Percentiles rank a stretch among this genome's conserved stretches.
phyloP scores from a whole-genome alignment of 2,329 filamentous ascomycete species.

The Chaetomiaceae sp. region DNA sequence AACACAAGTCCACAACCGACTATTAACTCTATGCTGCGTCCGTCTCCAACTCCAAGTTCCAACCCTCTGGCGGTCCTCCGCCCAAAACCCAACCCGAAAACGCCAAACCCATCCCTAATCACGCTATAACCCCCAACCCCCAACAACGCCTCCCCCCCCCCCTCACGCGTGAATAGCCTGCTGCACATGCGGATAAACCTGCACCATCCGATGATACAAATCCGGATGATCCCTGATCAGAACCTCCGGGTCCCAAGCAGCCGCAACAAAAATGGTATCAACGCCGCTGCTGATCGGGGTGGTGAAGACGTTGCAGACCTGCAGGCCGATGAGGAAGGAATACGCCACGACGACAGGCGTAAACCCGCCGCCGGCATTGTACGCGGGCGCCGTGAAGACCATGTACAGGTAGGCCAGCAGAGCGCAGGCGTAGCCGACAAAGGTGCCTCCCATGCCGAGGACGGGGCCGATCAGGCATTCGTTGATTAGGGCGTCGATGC shows the following conservation, averaged over 20 bases:
- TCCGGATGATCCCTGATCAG: slow-evolving; percentile 77
- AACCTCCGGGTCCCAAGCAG: slow-evolving; percentile 64
- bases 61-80: no score
- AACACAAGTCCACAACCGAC: no score
- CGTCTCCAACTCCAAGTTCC: no score
- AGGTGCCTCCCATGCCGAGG: slow-evolving; percentile 71
- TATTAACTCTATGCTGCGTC: no score
- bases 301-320: slow-evolving; percentile 85
- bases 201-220: slow-evolving; percentile 72
- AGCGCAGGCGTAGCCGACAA: slow-evolving; percentile 77
- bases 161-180: slow-evolving; percentile 63
- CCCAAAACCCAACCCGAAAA: no score
- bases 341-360: slow-evolving; percentile 79
- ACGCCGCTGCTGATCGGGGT: slow-evolving; percentile 84
- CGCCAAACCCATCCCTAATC: background rate
- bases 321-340: slow-evolving; percentile 82
- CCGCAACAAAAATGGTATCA: slow-evolving; percentile 84
- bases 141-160: background rate
- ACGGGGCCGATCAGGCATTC: slow-evolving; percentile 77
- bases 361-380: slow-evolving; percentile 64
- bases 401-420: slow-evolving; percentile 85
- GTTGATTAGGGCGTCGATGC: slow-evolving; percentile 84
- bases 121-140: background rate
- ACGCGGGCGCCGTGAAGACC: slow-evolving; percentile 70
- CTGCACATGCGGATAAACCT: slow-evolving; percentile 80